These are phyloP conservation scores for Penicillium cataractarum DNA, from an alignment of 495 filamentous ascomycete genomes.

Conservation along the genomic window DNA sequence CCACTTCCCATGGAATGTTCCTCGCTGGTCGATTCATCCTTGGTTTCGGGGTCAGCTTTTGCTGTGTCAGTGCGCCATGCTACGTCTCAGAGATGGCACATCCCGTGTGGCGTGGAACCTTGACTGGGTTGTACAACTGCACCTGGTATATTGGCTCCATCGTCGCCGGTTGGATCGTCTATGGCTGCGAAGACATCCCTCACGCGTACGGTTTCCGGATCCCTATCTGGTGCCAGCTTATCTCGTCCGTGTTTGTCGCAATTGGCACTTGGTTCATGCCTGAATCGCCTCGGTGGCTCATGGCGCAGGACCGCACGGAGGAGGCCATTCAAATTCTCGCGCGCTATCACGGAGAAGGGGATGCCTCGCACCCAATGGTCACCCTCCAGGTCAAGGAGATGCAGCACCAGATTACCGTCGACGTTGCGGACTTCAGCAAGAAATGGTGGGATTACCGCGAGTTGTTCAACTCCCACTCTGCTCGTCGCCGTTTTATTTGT, in stretches of 20 bases:
- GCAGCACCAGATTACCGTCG: slow-evolving; percentile 51
- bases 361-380: slow-evolving; percentile 51
- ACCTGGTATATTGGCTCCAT: slow-evolving; percentile 53
- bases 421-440: slow-evolving; percentile 53
- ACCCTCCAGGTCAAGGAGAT: slow-evolving; percentile 62
- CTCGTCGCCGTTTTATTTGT: slow-evolving; percentile 61
- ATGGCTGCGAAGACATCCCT: slow-evolving; percentile 33
- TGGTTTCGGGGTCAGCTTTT: slow-evolving; percentile 70
- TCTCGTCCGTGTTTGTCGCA: slow-evolving; percentile 53
- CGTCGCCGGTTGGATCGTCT: slow-evolving; percentile 36
- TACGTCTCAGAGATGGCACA: slow-evolving; percentile 76
- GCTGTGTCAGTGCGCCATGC: slow-evolving; percentile 66
- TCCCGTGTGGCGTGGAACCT: slow-evolving; percentile 65
- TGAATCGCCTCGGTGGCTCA: slow-evolving; percentile 45
- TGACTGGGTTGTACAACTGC: slow-evolving; percentile 54
- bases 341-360: slow-evolving; percentile 59
- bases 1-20: slow-evolving; percentile 54
- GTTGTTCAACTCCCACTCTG: slow-evolving; percentile 58
- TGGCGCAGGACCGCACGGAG: slow-evolving; percentile 53
- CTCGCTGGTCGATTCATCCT: slow-evolving; percentile 75
- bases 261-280: slow-evolving; percentile 29
- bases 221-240: slow-evolving; percentile 63
- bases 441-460: slow-evolving; percentile 66
- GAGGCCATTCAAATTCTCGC: slow-evolving; percentile 52
- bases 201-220: slow-evolving; percentile 52